Evolutionary conservation across 306 rosid species (phyloP).

Genomic region (Vicia sativa): DNA sequence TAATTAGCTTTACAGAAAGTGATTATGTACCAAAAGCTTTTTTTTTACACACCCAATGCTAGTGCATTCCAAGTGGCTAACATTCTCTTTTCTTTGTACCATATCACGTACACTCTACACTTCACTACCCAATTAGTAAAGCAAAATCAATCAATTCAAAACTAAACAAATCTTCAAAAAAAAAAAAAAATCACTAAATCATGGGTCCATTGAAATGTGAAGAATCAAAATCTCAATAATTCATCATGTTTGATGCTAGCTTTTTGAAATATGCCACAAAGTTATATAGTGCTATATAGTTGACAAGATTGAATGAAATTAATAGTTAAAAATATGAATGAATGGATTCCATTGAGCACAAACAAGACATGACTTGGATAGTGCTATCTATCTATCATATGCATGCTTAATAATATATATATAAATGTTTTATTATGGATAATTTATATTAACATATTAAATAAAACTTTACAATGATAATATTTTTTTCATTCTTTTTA

Average conservation of each 20-base stretch:
- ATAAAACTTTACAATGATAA: conserved; percentile 20
- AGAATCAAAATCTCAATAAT: conserved; percentile 39
- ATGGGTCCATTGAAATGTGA: background rate
- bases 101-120: conserved; percentile 34
- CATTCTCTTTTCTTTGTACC: conserved; percentile 40
- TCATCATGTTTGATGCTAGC: conserved; percentile 44
- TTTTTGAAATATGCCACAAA: conserved; percentile 38
- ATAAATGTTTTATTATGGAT: conserved; percentile 3
- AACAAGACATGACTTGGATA: conserved; percentile 30
- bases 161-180: background rate
- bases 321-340: conserved; percentile 30
- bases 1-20: conserved; percentile 32
- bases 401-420: conserved; percentile 19
- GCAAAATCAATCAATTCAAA: conserved; percentile 22
- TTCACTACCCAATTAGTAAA: conserved; percentile 27
- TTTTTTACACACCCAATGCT: conserved; percentile 26
- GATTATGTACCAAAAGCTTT: conserved; percentile 17
- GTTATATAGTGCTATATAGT: conserved; percentile 25
- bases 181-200: background rate
- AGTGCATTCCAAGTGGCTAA: conserved; percentile 39
- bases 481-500: conserved; percentile 24
- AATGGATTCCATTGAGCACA: conserved; percentile 41
- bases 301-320: conserved; percentile 45
- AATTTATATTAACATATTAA: background rate
- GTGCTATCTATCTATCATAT: conserved; percentile 16